These are phyloP conservation scores for Phytopythium sindhum DNA, from an alignment of 352 stramenopile genomes.

Conservation along the genomic window DNA sequence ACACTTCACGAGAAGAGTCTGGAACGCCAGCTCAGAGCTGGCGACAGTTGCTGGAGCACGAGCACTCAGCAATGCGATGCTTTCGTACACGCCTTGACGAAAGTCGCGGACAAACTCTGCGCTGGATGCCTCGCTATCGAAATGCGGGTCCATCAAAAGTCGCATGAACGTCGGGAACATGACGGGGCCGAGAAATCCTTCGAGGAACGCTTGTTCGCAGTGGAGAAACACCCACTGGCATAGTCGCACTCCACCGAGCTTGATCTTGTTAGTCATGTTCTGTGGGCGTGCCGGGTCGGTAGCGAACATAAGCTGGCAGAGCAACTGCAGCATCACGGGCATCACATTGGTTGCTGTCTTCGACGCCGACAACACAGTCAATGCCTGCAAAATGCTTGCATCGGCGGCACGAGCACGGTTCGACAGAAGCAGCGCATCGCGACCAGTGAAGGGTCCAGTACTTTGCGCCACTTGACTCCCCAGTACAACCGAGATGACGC, in stretches of 20 bases:
- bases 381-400: slow-evolving; percentile 49
- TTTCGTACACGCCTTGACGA: slow-evolving; percentile 61
- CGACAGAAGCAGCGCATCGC: slow-evolving; percentile 34
- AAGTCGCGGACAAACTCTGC: slow-evolving; percentile 48
- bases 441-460: slow-evolving; percentile 27
- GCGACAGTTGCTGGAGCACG: slow-evolving; percentile 40
- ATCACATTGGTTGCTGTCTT: slow-evolving; percentile 54
- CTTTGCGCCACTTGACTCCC: slow-evolving; percentile 54
- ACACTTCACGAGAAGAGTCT: slow-evolving; percentile 66
- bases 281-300: slow-evolving; percentile 36
- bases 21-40: slow-evolving; percentile 60
- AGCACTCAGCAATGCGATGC: slow-evolving; percentile 38
- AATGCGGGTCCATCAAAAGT: slow-evolving; percentile 55
- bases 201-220: slow-evolving; percentile 32
- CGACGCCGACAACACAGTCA: slow-evolving; percentile 43
- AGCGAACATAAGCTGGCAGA: slow-evolving; percentile 81
- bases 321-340: slow-evolving; percentile 61
- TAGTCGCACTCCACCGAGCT: slow-evolving; percentile 51
- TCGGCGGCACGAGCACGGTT: slow-evolving; percentile 57
- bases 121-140: slow-evolving; percentile 42
- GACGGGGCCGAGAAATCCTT: slow-evolving; percentile 58
- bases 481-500: slow-evolving; percentile 53
- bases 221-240: slow-evolving; percentile 64
- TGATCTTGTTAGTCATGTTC: slow-evolving; percentile 58
- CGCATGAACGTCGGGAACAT: slow-evolving; percentile 65